Percentiles rank a stretch among this genome's conserved stretches.
phyloP scores from a whole-genome alignment of 805 yeast species.

The Ogataea neopini region DNA sequence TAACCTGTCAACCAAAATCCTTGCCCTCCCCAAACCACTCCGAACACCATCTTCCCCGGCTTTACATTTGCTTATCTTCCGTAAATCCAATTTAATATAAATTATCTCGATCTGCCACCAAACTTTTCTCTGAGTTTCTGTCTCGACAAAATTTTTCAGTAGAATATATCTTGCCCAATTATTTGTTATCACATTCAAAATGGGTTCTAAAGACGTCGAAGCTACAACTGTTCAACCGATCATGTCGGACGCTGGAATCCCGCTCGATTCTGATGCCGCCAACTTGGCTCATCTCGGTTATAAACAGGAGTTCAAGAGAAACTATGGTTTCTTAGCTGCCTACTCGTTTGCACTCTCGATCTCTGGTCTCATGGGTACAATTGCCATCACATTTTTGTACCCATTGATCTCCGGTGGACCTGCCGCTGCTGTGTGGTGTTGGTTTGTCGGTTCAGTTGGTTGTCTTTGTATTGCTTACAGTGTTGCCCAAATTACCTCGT shows the following conservation, averaged over 20 bases:
- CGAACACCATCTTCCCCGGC: neutral
- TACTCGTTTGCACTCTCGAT: slow-evolving; percentile 66
- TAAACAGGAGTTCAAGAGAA: slow-evolving; percentile 59
- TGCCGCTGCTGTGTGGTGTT: slow-evolving; percentile 64
- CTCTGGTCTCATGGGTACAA: slow-evolving; percentile 65
- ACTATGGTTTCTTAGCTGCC: slow-evolving; percentile 58
- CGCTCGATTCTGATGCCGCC: slow-evolving; percentile 34
- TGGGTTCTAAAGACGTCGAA: slow-evolving; percentile 22
- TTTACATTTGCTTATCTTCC: neutral
- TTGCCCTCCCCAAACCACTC: neutral
- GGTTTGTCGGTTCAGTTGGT: slow-evolving; percentile 56
- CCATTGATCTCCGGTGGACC: slow-evolving; percentile 58
- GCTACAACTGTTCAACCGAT: slow-evolving; percentile 19
- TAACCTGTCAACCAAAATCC: neutral
- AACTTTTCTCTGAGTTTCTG: neutral
- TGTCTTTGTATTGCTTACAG: slow-evolving; percentile 55
- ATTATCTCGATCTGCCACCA: slow-evolving; percentile 1
- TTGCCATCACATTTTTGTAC: slow-evolving; percentile 52
- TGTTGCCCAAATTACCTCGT: slow-evolving; percentile 50
- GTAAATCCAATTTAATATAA: neutral
- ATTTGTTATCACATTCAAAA: slow-evolving; percentile 2
- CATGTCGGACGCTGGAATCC: slow-evolving; percentile 24
- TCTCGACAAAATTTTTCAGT: slow-evolving; percentile 10
- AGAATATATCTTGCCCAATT: neutral
- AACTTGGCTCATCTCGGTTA: slow-evolving; percentile 51